Evolutionary conservation across 2,329 filamentous ascomycete genomes (phyloP).

Genomic region (Pezicula neosporulosa): DNA sequence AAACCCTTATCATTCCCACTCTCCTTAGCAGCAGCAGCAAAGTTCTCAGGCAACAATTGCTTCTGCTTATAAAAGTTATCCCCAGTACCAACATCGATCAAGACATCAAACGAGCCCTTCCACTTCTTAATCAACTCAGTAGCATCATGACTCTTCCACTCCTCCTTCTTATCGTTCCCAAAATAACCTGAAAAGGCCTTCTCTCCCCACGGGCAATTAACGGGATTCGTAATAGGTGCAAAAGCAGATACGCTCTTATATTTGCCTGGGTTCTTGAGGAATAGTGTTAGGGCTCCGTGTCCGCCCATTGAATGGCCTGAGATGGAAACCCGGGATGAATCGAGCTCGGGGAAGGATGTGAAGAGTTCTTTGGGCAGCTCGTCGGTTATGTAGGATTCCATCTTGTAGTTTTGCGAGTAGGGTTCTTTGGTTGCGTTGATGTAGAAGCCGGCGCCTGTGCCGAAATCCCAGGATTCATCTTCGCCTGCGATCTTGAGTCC

Average conservation of each 20-base stretch:
- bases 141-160: slow-evolving; percentile 88
- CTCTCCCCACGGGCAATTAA: slow-evolving; percentile 85
- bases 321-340: slow-evolving; percentile 70
- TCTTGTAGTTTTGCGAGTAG: slow-evolving; percentile 77
- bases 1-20: slow-evolving; percentile 68
- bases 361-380: slow-evolving; percentile 84
- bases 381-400: slow-evolving; percentile 88
- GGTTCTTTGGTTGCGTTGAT: slow-evolving; percentile 77
- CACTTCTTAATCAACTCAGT: slow-evolving; percentile 81
- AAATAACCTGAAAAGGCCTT: slow-evolving; percentile 95
- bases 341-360: slow-evolving; percentile 67
- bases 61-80: slow-evolving; percentile 97
- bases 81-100: slow-evolving; percentile 90
- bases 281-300: slow-evolving; percentile 89
- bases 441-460: slow-evolving; percentile 91
- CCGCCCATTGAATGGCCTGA: slow-evolving; percentile 97
- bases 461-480: slow-evolving; percentile 88
- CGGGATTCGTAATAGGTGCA: slow-evolving; percentile 85
- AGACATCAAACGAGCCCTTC: slow-evolving; percentile 66
- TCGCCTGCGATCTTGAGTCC: slow-evolving; percentile 79
- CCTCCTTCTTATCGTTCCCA: slow-evolving; percentile 65
- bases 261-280: slow-evolving; percentile 83
- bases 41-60: slow-evolving; percentile 91
- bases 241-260: slow-evolving; percentile 90
- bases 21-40: slow-evolving; percentile 74